A percentile compares a stretch with the other conserved stretches of the same genome.
phyloP scores from a whole-genome alignment of 148 eudicot species.

The Beta vulgaris region DNA sequence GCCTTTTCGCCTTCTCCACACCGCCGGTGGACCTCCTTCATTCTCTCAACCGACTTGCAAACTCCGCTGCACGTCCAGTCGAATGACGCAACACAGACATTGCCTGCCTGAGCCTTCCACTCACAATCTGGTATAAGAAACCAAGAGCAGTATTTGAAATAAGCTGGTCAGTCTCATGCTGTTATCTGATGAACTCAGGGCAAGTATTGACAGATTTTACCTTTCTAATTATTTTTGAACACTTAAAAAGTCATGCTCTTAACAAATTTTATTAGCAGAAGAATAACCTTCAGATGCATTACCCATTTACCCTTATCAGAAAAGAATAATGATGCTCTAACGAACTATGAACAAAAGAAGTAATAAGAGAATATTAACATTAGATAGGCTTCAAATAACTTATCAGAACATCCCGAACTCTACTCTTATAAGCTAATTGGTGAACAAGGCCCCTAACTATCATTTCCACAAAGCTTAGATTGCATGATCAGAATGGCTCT shows the following conservation, averaged over 20 bases:
- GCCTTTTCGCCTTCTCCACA: conserved; percentile 75
- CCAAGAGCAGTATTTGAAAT: background rate
- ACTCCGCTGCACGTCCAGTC: conserved; percentile 92
- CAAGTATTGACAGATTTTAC: background rate
- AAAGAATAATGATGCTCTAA: no score
- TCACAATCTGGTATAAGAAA: conserved; percentile 54
- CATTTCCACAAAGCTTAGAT: background rate
- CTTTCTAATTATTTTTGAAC: background rate
- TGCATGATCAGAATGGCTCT: background rate
- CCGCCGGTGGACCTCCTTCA: conserved; percentile 65
- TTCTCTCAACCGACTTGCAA: conserved; percentile 70
- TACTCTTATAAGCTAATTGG: background rate
- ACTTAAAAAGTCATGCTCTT: background rate
- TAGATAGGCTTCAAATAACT: no score
- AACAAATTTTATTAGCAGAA: background rate
- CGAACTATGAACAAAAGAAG: no score
- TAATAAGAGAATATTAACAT: no score
- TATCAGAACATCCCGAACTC: no score
- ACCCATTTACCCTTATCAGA: no score
- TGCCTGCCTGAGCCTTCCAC: conserved; percentile 91
- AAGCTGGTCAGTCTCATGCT: conserved; percentile 1
- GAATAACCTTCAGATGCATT: background rate
- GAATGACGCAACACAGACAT: conserved; percentile 77
- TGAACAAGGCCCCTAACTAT: background rate
- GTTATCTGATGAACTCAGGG: background rate